phyloP scores from a whole-genome alignment of 371 early-diverging fungal genomes.

The Homolaphlyctis polyrhiza region DNA sequence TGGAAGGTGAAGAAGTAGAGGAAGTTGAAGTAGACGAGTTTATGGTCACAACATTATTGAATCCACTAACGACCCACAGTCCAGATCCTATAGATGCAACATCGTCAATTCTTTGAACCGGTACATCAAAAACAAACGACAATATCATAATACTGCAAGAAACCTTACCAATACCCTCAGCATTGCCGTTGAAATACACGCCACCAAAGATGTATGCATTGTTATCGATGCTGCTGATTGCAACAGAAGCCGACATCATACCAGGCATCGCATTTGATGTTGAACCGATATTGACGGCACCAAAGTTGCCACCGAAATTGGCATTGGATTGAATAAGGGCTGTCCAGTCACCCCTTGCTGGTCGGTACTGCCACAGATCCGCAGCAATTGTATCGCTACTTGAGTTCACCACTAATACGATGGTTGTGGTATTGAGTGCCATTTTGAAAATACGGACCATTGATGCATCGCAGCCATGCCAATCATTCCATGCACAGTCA shows the following conservation, averaged over 20 bases:
- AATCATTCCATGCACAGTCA: background rate
- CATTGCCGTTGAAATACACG: background rate
- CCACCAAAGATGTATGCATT: background rate
- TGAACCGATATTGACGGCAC: background rate
- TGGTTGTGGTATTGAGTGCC: background rate
- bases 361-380: background rate
- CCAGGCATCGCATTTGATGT: background rate
- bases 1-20: background rate
- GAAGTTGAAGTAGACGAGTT: background rate
- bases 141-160: too few relatives aligned
- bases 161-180: background rate
- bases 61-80: background rate
- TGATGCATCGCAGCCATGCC: background rate
- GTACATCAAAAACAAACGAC: too few relatives aligned
- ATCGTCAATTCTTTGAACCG: too few relatives aligned
- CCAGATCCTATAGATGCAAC: too few relatives aligned
- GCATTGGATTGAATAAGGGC: background rate
- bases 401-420: background rate
- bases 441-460: background rate
- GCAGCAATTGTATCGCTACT: background rate
- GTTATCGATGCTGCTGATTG: background rate
- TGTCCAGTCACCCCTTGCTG: background rate
- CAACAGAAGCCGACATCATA: background rate
- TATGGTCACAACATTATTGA: background rate
- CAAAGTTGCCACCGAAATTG: background rate